phyloP scores from a whole-genome alignment of 1,139 yeast genomes.

The Scheffersomyces quercinus region DNA sequence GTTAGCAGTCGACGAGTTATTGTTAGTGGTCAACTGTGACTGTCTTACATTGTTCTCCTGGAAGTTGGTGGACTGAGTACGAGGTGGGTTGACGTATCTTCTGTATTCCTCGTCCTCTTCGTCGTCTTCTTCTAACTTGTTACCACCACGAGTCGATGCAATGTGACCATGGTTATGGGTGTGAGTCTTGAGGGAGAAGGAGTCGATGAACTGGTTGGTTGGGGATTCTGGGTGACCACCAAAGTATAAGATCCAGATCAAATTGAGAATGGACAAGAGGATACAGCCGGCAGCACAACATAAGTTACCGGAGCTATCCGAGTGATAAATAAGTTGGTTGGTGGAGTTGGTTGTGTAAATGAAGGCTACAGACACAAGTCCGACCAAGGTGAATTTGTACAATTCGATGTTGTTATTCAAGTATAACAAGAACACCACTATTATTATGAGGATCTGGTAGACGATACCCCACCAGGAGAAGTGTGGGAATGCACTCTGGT shows the following conservation, averaged over 20 bases:
- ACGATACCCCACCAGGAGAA: conserved; percentile 99
- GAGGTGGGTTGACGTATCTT: conserved; percentile 26
- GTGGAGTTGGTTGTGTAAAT: conserved; percentile 83
- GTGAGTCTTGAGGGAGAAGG: conserved; percentile 49
- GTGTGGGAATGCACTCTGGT: conserved; percentile 59
- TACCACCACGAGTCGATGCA: conserved; percentile 26
- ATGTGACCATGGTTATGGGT: conserved; percentile 30
- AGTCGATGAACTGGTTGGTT: conserved; percentile 80
- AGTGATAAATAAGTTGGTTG: conserved; percentile 72
- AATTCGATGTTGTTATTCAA: conserved; percentile 68
- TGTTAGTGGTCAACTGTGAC: conserved; percentile 32
- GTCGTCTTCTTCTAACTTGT: conserved; percentile 18
- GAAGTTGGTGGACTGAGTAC: conserved; percentile 24
- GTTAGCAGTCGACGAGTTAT: conserved; percentile 13
- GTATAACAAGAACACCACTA: conserved; percentile 58
- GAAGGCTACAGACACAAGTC: conserved; percentile 64
- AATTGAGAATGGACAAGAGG: conserved; percentile 73
- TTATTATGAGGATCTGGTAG: conserved; percentile 65
- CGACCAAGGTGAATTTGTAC: conserved; percentile 65
- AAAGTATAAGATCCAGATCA: conserved; percentile 82
- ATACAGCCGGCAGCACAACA: conserved; percentile 95
- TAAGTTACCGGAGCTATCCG: conserved; percentile 59
- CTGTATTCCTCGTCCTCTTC: conserved; percentile 31
- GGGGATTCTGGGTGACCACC: conserved; percentile 83
- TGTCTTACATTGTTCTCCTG: conserved; percentile 40